Evolutionary conservation across 1,284 basidiomycete species (phyloP), one percentile per base, ranked within the genome.

Genomic region (Blastosporella zonata): DNA sequence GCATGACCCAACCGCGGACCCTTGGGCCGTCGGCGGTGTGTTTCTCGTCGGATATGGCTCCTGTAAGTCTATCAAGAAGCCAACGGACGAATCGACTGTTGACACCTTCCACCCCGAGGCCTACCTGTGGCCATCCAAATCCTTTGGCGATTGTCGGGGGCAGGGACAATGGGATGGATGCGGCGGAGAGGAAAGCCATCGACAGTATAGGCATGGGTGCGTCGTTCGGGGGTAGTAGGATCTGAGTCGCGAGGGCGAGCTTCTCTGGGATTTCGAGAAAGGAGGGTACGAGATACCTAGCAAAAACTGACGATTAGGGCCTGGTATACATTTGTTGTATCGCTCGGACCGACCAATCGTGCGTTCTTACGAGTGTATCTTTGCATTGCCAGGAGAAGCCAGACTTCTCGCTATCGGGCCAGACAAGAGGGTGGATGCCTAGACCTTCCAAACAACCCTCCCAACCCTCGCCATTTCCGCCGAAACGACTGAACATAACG

Each of bases 201-300:
- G 81, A 77, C 22, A 90, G 72, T 0, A 73, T 70, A 1, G 77
- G 79, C 27, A 60, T 66, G 0, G 71, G 63, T 5, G 70, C 62
- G 22, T 67, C 57, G 21, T 67, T 59, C 0, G 74, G 70, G 17
- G 75, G 69, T 0, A 80, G 57, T 10, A 90, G 75, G 20, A 80
- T 70, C 25, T 70, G 56, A 5, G 78, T 77, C 3, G 82, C 77
- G 3, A 80, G 73, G 15, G 70, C 58, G 17, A 81, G 73, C 66
- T 94, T 94, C 67, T 93, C 90, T 0, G 89, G 79, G 33, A 93
- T 90, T 34, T 79, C 74, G 7, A 90, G 67, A 63, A 93, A 86
- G 0, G 84, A 84, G 3, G 81, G 76, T 42, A 94, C 83, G 34
- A 71, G 70, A 64, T 93, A 93, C 88, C 89, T 90, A 39, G n/a